Evolutionary conservation across 768 basidiomycete species (phyloP).

Genomic region (Sarcodon aspratus): DNA sequence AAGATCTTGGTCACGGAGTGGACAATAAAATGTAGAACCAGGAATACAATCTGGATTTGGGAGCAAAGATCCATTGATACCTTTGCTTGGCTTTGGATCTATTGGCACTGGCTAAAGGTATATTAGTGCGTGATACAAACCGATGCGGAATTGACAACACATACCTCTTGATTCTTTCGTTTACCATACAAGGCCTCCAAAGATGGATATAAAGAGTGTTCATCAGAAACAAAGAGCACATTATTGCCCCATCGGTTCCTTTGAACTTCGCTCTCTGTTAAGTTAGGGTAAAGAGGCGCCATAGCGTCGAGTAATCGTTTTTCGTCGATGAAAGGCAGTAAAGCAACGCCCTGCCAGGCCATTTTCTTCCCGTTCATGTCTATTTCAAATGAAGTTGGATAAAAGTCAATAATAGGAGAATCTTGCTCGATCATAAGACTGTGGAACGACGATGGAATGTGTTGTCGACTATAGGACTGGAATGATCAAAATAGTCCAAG

Average conservation of each 20-base stretch:
- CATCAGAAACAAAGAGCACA: conserved; percentile 72
- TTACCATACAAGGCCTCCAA: conserved; percentile 88
- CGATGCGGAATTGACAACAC: conserved; percentile 10
- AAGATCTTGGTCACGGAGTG: conserved; percentile 45
- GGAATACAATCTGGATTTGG: conserved; percentile 87
- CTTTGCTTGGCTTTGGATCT: conserved; percentile 57
- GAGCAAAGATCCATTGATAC: conserved; percentile 70
- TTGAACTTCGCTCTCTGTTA: conserved; percentile 72
- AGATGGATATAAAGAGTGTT: conserved; percentile 78
- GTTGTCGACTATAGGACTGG: conserved; percentile 48
- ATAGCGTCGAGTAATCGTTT: conserved; percentile 77
- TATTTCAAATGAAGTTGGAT: conserved; percentile 83
- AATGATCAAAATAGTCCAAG: conserved; percentile 5
- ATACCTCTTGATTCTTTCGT: conserved; percentile 68
- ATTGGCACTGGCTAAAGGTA: conserved; percentile 57
- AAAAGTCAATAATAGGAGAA: conserved; percentile 95
- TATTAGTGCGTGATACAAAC: conserved; percentile 2
- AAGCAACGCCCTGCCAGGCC: conserved; percentile 97
- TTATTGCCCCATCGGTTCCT: conserved; percentile 83
- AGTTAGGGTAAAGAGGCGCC: conserved; percentile 45
- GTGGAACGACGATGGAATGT: conserved; percentile 84
- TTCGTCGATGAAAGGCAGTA: conserved; percentile 92
- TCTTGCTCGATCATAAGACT: conserved; percentile 75
- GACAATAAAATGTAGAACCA: conserved; percentile 80
- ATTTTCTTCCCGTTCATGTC: conserved; percentile 99